Conservation (phyloP, 257 asterid genomes). For the Fraxinus quadrangulata region DNA sequence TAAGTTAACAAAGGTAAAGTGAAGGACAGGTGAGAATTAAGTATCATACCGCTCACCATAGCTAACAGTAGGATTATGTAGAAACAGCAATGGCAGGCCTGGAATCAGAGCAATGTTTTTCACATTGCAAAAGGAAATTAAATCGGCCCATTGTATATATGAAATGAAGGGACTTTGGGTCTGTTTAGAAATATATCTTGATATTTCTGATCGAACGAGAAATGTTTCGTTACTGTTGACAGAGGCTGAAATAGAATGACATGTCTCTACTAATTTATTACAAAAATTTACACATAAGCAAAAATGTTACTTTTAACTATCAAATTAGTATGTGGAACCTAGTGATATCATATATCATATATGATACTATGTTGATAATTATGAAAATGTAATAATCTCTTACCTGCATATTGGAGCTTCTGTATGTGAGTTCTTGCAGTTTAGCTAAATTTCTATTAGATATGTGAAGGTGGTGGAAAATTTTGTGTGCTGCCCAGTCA, state of each 20-base stretch:
- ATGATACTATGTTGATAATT: not conserved
- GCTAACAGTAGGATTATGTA: constrained; percentile 25
- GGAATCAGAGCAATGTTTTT: not conserved
- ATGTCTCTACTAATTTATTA: constrained; percentile 20
- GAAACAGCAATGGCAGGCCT: constrained; percentile 5
- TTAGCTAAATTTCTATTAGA: not conserved
- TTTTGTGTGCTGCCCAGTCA: not conserved
- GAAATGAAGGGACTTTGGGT: constrained; percentile 25
- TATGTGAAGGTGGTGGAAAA: not conserved
- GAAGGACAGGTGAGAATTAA: constrained; percentile 46
- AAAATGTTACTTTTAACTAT: not conserved
- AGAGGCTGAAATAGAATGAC: constrained; percentile 26
- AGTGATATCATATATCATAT: not conserved
- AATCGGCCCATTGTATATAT: constrained; percentile 27
- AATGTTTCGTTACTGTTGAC: not conserved
- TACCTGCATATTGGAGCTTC: not conserved
- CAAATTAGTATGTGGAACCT: not conserved
- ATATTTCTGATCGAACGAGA: constrained; percentile 25
- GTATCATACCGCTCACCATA: constrained; percentile 24
- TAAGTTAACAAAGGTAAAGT: constrained; percentile 23
- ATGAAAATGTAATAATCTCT: not conserved
- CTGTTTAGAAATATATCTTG: constrained; percentile 28
- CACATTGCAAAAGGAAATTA: constrained; percentile 22
- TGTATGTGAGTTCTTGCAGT: not conserved
- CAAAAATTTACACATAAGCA: not conserved